Conservation (phyloP, 2,329 filamentous ascomycete genomes). For the Colletotrichum falcatum region DNA sequence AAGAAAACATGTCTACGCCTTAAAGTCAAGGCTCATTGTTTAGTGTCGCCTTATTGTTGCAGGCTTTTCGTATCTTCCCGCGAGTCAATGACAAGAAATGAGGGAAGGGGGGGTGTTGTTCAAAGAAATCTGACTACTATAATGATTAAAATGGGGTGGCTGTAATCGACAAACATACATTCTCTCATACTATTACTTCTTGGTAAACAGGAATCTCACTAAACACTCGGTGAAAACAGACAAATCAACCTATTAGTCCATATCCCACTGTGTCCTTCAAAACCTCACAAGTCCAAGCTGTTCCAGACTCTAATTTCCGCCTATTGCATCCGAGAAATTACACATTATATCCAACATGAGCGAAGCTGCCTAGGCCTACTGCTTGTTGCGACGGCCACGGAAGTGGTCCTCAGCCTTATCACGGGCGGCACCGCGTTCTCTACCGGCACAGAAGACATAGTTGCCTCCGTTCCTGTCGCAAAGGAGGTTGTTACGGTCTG, state of each 20-base stretch:
- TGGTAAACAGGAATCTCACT: not conserved
- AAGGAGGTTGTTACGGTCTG: conserved; percentile 23
- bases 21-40: too few relatives aligned
- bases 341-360: not conserved
- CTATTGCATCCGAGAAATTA: not conserved
- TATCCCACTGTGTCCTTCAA: not conserved
- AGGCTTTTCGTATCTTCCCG: not conserved
- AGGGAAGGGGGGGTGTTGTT: too few relatives aligned
- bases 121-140: not conserved
- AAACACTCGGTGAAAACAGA: conserved; percentile 8
- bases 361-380: not conserved
- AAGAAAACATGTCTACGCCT: too few relatives aligned
- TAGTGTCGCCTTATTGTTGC: not conserved
- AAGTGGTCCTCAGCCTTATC: conserved; percentile 37
- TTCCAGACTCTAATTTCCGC: not conserved
- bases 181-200: not conserved
- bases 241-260: conserved; percentile 5
- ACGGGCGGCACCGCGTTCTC: conserved; percentile 24
- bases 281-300: not conserved
- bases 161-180: not conserved
- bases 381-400: conserved; percentile 8
- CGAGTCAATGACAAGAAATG: too few relatives aligned
- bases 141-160: rapidly evolving
- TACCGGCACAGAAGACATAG: conserved; percentile 35
- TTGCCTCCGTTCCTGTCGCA: conserved; percentile 26